phyloP scores from a whole-genome alignment of 345 rosid genomes.

The Boechera retrofracta region DNA sequence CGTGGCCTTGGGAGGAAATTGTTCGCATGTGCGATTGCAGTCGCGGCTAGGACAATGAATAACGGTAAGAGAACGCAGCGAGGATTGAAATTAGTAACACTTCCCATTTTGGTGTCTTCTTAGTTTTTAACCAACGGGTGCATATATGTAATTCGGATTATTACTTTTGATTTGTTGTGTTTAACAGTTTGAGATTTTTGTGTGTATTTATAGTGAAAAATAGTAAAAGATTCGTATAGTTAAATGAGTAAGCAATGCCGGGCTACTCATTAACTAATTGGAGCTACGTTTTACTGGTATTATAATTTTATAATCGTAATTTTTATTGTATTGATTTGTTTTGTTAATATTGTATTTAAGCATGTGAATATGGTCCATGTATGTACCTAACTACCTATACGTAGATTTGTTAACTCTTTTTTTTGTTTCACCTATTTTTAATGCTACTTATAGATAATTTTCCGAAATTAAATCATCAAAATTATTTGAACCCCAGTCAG shows the following conservation, averaged over 20 bases:
- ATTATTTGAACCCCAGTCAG: background rate
- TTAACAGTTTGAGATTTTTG: constrained; percentile 5
- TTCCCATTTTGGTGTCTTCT: constrained; percentile 15
- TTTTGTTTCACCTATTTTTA: background rate
- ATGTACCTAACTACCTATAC: constrained; percentile 36
- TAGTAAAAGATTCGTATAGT: constrained; percentile 2
- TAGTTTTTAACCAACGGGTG: constrained; percentile 3
- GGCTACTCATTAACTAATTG: constrained; percentile 34
- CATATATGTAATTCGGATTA: constrained; percentile 18
- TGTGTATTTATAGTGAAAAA: constrained; percentile 33
- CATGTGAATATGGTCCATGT: constrained; percentile 24
- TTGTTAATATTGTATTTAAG: background rate
- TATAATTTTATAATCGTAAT: background rate
- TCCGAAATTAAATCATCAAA: background rate
- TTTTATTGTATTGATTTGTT: background rate
- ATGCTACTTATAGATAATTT: background rate
- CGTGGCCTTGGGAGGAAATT: constrained; percentile 4
- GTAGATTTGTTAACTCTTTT: constrained; percentile 5
- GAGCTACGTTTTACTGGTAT: constrained; percentile 26
- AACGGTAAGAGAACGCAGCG: background rate
- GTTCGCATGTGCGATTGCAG: constrained; percentile 42
- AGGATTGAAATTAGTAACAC: background rate
- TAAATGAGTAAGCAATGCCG: constrained; percentile 33
- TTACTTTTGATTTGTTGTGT: constrained; percentile 19
- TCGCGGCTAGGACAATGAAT: constrained; percentile 29